phyloP scores from a whole-genome alignment of 768 basidiomycete species.

The Calocera viscosa region DNA sequence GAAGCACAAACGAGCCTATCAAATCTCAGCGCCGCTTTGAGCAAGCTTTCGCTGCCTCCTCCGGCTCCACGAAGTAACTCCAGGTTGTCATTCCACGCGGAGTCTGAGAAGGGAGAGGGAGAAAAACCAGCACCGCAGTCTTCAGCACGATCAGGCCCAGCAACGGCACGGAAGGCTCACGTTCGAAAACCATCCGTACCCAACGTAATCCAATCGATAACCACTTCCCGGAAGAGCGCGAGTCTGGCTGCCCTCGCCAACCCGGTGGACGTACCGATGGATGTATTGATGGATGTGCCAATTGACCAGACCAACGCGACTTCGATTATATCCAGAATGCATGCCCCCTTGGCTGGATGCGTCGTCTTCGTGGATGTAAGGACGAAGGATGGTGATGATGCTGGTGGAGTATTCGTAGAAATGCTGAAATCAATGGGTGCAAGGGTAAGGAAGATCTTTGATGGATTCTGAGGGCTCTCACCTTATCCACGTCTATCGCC shows the following conservation, averaged over 20 bases:
- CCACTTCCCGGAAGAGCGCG: not conserved
- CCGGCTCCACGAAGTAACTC: constrained; percentile 48
- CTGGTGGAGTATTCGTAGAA: constrained; percentile 66
- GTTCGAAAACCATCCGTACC: not conserved
- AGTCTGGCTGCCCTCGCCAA: not conserved
- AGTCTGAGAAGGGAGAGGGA: constrained; percentile 15
- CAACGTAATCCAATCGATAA: not conserved
- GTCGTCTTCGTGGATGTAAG: constrained; percentile 74
- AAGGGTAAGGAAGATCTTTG: constrained; percentile 38
- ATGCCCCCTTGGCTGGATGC: constrained; percentile 52
- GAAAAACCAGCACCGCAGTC: constrained; percentile 11
- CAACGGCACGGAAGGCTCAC: not conserved
- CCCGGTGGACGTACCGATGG: not conserved
- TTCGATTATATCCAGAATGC: not conserved
- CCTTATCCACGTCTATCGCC: not conserved
- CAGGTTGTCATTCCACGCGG: constrained; percentile 2
- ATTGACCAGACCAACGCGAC: not conserved
- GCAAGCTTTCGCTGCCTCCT: constrained; percentile 54
- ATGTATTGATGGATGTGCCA: not conserved
- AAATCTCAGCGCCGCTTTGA: constrained; percentile 52
- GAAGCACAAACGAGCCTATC: constrained; percentile 29
- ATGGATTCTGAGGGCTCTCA: not conserved
- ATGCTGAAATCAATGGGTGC: constrained; percentile 74
- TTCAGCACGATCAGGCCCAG: not conserved
- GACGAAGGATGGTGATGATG: constrained; percentile 64